Conservation (phyloP, 192 early-diverging fungal species). For the Polychytrium aggregatum region DNA sequence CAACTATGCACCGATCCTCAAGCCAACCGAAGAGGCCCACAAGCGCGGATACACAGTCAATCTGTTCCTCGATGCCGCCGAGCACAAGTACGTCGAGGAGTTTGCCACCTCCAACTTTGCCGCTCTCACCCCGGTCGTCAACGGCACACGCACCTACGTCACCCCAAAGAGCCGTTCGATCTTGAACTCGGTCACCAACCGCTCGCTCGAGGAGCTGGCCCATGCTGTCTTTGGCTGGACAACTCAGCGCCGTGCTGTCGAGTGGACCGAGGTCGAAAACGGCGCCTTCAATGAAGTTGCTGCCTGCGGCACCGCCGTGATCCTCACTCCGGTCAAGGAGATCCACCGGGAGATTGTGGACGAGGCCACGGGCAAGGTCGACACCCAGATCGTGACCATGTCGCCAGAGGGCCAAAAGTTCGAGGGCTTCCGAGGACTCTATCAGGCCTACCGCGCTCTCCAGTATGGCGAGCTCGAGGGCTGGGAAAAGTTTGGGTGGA, state of each 20-base stretch:
- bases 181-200: slow-evolving; percentile 58
- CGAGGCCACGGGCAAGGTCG: slow-evolving; percentile 26
- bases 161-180: slow-evolving; percentile 53
- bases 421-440: slow-evolving; percentile 41
- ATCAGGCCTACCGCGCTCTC: slow-evolving; percentile 47
- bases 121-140: slow-evolving; percentile 45
- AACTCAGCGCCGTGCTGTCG: slow-evolving; percentile 40
- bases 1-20: slow-evolving; percentile 56
- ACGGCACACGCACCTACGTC: slow-evolving; percentile 43
- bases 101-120: slow-evolving; percentile 73
- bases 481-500: slow-evolving; percentile 50
- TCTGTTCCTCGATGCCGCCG: slow-evolving; percentile 59
- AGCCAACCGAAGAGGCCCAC: slow-evolving; percentile 46
- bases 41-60: slow-evolving; percentile 56
- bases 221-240: slow-evolving; percentile 45
- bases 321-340: slow-evolving; percentile 58
- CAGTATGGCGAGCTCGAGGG: slow-evolving; percentile 50
- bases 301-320: slow-evolving; percentile 64
- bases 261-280: slow-evolving; percentile 41
- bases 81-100: slow-evolving; percentile 55
- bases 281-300: slow-evolving; percentile 56
- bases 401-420: slow-evolving; percentile 29
- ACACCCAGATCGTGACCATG: slow-evolving; percentile 29
- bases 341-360: slow-evolving; percentile 42
- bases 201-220: slow-evolving; percentile 50